Evolutionary conservation across 768 basidiomycete genomes (phyloP), one percentile per base, ranked within the genome.

Genomic region (Sporobolomyces roseus): DNA sequence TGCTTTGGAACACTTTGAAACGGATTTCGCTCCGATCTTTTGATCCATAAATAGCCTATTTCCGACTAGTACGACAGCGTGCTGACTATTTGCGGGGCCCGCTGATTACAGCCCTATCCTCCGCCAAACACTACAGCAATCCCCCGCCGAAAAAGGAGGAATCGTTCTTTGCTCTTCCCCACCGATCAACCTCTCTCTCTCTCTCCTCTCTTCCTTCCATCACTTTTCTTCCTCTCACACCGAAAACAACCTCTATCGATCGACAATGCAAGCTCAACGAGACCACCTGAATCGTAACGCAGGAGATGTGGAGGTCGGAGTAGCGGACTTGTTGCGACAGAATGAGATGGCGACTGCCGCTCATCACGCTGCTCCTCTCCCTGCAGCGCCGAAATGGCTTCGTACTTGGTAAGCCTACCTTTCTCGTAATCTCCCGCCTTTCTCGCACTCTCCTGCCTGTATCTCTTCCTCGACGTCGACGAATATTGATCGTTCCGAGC

Each of bases 291-390:
- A 67, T 52, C 65, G 70, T 1, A 54, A 41, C 12, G 52, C 60
- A 12, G 68, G 68, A 30, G 70, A 66, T 56, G 50, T 71, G 48
- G 70, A 71, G 43, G 62, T 66, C 62, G 70, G 70, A 23, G 54
- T 63, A 17, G 48, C n/a, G 63, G 50, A 41, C 6, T 27, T 29
- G 14, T 50, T n/a, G 21, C 51, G n/a, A 14, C 21, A 13, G 27
- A 19, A 33, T n/a, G 21, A 13, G 29, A 12, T 51, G 17, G 32
- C 16, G 27, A 10, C 45, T 33, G 12, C 1, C 7, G n/a, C 36
- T 13, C 14, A 10, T 38, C 12, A 12, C 50, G 19, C 0, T 23
- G 1, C 4, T 29, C 2, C 21, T 32, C 36, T 19, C 2, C 36
- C 6, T 55, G 65, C 54, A 10, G 70, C 66, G 50, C 38, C 4